Conservation (phyloP, 2,329 filamentous ascomycete species). For the Pestalotiopsis sp. region DNA sequence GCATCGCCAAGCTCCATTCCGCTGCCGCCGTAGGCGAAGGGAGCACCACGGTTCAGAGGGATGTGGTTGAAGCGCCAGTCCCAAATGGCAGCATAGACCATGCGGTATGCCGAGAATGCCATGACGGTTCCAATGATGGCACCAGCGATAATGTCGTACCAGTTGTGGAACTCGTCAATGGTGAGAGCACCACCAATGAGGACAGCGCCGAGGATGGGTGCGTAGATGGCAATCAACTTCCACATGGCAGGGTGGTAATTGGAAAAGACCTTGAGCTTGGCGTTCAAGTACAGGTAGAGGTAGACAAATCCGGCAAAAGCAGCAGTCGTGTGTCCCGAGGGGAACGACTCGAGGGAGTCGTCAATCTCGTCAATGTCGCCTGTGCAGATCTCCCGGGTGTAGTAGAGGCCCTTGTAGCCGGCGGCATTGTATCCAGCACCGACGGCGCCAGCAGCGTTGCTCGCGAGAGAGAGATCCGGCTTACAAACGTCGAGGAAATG, state of each 20-base stretch:
- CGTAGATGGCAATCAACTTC: slow-evolving; percentile 67
- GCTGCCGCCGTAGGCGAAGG: slow-evolving; percentile 51
- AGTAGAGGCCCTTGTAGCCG: slow-evolving; percentile 64
- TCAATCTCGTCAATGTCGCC: slow-evolving; percentile 65
- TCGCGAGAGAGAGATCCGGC: slow-evolving; percentile 50
- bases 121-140: slow-evolving; percentile 64
- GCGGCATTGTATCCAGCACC: slow-evolving; percentile 43
- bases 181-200: slow-evolving; percentile 70
- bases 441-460: slow-evolving; percentile 39
- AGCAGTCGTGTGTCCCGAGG: slow-evolving; percentile 72
- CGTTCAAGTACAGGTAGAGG: slow-evolving; percentile 73
- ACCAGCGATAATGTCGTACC: slow-evolving; percentile 71
- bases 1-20: slow-evolving; percentile 51
- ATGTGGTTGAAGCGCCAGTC: slow-evolving; percentile 68
- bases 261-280: slow-evolving; percentile 73
- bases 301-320: slow-evolving; percentile 73
- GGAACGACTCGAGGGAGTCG: slow-evolving; percentile 70
- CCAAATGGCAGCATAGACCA: slow-evolving; percentile 68
- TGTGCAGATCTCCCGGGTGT: slow-evolving; percentile 69
- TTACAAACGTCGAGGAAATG: slow-evolving; percentile 72
- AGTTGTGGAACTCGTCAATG: slow-evolving; percentile 74
- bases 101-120: slow-evolving; percentile 65
- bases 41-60: slow-evolving; percentile 57
- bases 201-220: slow-evolving; percentile 65
- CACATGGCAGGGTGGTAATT: slow-evolving; percentile 74